phyloP scores from a whole-genome alignment of 2,329 filamentous ascomycete genomes.

The Alternaria triticina region DNA sequence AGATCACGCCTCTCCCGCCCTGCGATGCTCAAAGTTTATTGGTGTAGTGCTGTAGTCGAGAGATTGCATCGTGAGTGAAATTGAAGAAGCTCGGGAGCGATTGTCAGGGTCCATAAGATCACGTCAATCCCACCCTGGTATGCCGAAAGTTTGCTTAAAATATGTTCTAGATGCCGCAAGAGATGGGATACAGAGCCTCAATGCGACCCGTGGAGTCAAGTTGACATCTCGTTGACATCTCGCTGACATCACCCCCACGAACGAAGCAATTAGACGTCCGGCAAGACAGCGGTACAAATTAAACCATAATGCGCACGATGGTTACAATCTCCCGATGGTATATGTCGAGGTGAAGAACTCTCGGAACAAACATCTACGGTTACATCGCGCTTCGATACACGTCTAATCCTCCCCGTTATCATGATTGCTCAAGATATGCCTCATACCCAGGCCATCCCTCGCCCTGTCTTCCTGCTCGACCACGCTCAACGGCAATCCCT shows the following conservation, averaged over 20 bases:
- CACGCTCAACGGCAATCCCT: conserved; percentile 68
- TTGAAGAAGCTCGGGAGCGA: neutral
- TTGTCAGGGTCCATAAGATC: neutral
- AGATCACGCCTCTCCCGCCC: neutral
- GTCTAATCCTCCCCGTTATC: neutral
- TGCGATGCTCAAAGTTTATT: neutral
- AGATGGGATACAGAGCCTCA: neutral
- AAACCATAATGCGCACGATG: neutral
- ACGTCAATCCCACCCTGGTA: neutral
- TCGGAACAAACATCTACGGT: neutral
- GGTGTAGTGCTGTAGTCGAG: neutral
- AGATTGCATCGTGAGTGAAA: neutral
- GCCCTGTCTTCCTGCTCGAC: conserved; percentile 70
- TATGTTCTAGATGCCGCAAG: neutral
- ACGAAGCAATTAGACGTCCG: neutral
- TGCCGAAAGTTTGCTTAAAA: neutral
- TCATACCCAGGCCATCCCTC: conserved; percentile 60
- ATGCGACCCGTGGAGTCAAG: neutral
- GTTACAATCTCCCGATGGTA: neutral
- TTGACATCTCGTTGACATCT: neutral
- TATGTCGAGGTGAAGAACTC: neutral
- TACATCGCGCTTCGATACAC: neutral
- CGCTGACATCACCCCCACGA: neutral
- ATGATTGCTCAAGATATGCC: conserved; percentile 14
- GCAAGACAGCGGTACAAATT: neutral